phyloP scores from a whole-genome alignment of 1,284 basidiomycete genomes.

The Neonothopanus nambi region DNA sequence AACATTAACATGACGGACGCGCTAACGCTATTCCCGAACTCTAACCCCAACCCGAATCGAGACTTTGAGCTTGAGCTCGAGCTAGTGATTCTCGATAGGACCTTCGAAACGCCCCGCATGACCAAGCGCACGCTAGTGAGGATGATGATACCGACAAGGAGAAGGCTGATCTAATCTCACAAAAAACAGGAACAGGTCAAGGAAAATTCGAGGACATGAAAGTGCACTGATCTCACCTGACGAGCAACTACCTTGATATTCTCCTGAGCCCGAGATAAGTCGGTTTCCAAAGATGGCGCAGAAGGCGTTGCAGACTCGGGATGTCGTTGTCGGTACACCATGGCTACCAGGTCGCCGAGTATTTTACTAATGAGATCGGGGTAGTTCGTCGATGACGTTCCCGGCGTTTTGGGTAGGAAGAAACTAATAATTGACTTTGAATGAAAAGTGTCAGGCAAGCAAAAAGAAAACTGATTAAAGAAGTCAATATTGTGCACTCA shows the following conservation, averaged over 20 bases:
- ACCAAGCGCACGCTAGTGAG: conserved; percentile 68
- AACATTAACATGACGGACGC: conserved; percentile 72
- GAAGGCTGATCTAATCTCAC: conserved; percentile 59
- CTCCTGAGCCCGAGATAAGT: neutral
- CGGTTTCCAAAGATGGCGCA: neutral
- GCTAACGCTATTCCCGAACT: conserved; percentile 56
- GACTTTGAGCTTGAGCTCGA: no score
- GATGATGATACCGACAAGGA: conserved; percentile 72
- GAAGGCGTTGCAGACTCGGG: no score
- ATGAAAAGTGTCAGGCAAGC: neutral
- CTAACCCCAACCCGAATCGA: neutral
- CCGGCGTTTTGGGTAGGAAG: conserved; percentile 27
- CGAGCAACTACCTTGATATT: conserved; percentile 49
- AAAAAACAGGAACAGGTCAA: no score
- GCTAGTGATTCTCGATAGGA: conserved; percentile 25
- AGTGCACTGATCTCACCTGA: neutral
- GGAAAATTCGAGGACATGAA: no score
- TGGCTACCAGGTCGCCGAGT: conserved; percentile 53
- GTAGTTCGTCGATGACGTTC: conserved; percentile 42
- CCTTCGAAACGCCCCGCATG: conserved; percentile 62
- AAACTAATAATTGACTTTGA: conserved; percentile 51
- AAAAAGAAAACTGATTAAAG: neutral
- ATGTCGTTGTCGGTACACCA: conserved; percentile 27
- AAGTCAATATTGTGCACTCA: no score
- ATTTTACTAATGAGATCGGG: conserved; percentile 63